Evolutionary conservation across 2,329 filamentous ascomycete genomes (phyloP).

Genomic region (Exserohilum turcica): DNA sequence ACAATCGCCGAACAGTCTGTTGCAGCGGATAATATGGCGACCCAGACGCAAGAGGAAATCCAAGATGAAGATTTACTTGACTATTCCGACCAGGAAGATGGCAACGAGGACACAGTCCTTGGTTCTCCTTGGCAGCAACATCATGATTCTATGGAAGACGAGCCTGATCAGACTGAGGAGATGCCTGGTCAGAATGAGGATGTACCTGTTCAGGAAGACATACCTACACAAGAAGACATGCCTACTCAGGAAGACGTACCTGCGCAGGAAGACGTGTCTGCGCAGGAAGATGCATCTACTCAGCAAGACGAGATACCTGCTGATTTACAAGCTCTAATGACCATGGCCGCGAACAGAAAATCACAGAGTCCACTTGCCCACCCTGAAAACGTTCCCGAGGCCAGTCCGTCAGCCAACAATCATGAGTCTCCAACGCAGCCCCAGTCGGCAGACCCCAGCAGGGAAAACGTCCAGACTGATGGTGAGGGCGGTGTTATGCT

Average conservation of each 20-base stretch:
- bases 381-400: neutral
- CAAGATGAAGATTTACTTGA: conserved; percentile 42
- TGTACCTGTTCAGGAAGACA: conserved; percentile 7
- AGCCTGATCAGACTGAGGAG: neutral
- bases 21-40: neutral
- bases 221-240: neutral
- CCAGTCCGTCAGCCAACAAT: neutral
- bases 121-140: conserved; percentile 6
- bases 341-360: neutral
- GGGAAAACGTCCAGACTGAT: conserved; percentile 12
- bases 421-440: neutral
- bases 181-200: conserved; percentile 3
- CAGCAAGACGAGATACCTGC: conserved; percentile 14
- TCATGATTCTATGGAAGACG: conserved; percentile 1
- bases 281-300: neutral
- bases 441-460: conserved; percentile 1
- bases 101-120: conserved; percentile 9
- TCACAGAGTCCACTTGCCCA: conserved; percentile 8
- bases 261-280: neutral
- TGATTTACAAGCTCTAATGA: conserved; percentile 13
- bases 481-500: conserved; percentile 23
- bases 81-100: conserved; percentile 42
- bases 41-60: neutral
- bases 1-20: conserved; percentile 12
- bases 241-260: neutral